Percentiles rank a stretch among this genome's conserved stretches.
These are phyloP conservation scores for Gnomoniopsis sp. DNA, from an alignment of 2,329 filamentous ascomycete species.

Conservation along the genomic window DNA sequence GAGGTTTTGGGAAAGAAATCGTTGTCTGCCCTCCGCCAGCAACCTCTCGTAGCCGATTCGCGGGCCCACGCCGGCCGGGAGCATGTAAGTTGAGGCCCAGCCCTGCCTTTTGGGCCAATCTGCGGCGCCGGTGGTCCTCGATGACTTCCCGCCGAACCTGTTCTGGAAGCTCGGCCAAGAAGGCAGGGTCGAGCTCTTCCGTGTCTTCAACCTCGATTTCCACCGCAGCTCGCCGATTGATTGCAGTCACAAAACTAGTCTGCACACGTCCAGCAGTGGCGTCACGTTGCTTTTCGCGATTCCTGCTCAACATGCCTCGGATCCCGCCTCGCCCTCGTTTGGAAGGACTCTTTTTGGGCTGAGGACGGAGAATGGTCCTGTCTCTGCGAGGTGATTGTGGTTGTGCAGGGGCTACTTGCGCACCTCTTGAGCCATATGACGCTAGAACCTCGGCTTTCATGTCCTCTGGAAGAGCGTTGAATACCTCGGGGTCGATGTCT, in stretches of 20 bases:
- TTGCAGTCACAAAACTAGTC: conserved; percentile 62
- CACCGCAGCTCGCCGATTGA: conserved; percentile 29
- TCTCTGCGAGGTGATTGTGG: conserved; percentile 56
- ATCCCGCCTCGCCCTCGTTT: conserved; percentile 50
- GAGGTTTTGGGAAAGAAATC: conserved; percentile 44
- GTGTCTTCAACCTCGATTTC: conserved; percentile 30
- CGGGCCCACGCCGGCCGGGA: conserved; percentile 24
- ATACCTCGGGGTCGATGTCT: conserved; percentile 80
- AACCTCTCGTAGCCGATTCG: background rate
- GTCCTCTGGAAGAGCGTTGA: conserved; percentile 79
- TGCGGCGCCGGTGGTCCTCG: conserved; percentile 65
- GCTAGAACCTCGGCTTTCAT: conserved; percentile 80
- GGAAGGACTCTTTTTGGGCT: conserved; percentile 58
- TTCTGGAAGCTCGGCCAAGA: conserved; percentile 78
- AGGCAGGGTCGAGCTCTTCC: conserved; percentile 62
- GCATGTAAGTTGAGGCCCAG: conserved; percentile 39
- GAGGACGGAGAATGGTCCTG: conserved; percentile 44
- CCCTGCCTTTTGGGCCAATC: conserved; percentile 54
- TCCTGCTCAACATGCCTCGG: conserved; percentile 38
- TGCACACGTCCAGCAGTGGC: conserved; percentile 63
- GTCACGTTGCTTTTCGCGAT: conserved; percentile 48
- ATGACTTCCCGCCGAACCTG: conserved; percentile 77
- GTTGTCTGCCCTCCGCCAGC: conserved; percentile 33
- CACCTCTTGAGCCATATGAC: conserved; percentile 53
- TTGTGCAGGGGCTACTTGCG: conserved; percentile 30